These are phyloP conservation scores for Pulveroboletus sp. DNA, from an alignment of 768 basidiomycete genomes.

Conservation along the genomic window DNA sequence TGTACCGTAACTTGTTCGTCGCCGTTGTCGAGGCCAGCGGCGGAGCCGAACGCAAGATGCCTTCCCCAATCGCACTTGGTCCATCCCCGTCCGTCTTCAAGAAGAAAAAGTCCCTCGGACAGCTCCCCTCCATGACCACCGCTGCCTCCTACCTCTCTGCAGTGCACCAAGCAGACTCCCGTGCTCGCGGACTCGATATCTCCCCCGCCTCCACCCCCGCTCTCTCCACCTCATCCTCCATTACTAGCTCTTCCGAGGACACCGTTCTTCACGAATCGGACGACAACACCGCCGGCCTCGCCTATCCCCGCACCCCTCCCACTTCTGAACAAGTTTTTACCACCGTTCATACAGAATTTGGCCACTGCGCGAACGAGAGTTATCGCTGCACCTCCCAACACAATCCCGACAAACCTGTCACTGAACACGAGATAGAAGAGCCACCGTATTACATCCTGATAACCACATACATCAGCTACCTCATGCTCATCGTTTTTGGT, in stretches of 20 bases:
- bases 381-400: slow-evolving; percentile 70
- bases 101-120: slow-evolving; percentile 45
- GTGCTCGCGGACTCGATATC: slow-evolving; percentile 47
- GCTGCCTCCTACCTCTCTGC: slow-evolving; percentile 61
- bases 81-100: slow-evolving; percentile 58
- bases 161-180: slow-evolving; percentile 62
- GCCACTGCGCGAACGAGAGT: slow-evolving; percentile 76
- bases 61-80: slow-evolving; percentile 64
- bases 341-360: slow-evolving; percentile 88
- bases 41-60: slow-evolving; percentile 26
- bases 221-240: slow-evolving; percentile 68
- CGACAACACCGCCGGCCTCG: slow-evolving; percentile 51
- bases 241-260: slow-evolving; percentile 67
- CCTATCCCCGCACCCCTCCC: slow-evolving; percentile 62
- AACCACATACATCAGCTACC: slow-evolving; percentile 89
- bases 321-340: slow-evolving; percentile 76
- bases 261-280: slow-evolving; percentile 57
- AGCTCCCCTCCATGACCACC: slow-evolving; percentile 40
- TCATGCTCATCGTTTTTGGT: slow-evolving; percentile 87
- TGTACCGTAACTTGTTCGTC: slow-evolving; percentile 7
- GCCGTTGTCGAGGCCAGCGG: slow-evolving; percentile 11
- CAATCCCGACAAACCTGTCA: slow-evolving; percentile 41
- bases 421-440: slow-evolving; percentile 64
- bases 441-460: slow-evolving; percentile 92
- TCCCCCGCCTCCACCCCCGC: slow-evolving; percentile 65